A percentile compares a stretch with the other conserved stretches of the same genome.
These are phyloP conservation scores for Aethionema arabicum DNA, from an alignment of 345 rosid species.

Conservation along the genomic window DNA sequence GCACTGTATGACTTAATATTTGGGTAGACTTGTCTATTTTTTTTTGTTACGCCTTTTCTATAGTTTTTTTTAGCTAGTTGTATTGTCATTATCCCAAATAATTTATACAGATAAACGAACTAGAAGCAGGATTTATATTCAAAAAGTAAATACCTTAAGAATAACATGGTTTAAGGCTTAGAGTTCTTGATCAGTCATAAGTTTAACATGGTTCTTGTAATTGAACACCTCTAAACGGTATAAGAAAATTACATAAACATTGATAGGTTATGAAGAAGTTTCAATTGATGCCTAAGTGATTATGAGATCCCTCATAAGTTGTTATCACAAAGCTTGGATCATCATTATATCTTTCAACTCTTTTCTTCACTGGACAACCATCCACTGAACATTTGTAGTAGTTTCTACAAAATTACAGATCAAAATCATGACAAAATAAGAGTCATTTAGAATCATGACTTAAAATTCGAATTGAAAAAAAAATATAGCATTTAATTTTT, in stretches of 20 bases:
- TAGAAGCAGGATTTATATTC: constrained; percentile 8
- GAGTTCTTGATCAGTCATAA: no score
- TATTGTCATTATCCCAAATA: not conserved
- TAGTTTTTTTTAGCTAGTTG: no score
- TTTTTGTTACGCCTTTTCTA: no score
- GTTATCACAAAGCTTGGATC: constrained; percentile 78
- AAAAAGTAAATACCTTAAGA: not conserved
- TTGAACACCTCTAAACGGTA: no score
- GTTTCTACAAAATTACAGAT: constrained; percentile 56
- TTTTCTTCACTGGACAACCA: constrained; percentile 86
- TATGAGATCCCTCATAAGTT: constrained; percentile 78
- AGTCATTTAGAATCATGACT: constrained; percentile 3
- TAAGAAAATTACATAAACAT: not conserved
- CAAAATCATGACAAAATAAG: not conserved
- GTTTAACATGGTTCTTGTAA: no score
- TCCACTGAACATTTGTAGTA: constrained; percentile 75
- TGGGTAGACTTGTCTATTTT: no score
- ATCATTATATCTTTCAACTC: constrained; percentile 80
- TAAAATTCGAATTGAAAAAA: no score
- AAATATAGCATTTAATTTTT: no score
- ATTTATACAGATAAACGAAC: not conserved
- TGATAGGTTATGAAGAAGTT: constrained; percentile 2
- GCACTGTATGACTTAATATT: no score
- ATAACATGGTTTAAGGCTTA: not conserved
- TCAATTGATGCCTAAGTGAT: constrained; percentile 43